A percentile compares a stretch with the other conserved stretches of the same genome.
These are phyloP conservation scores for Mortierella sp. DNA, from an alignment of 371 early-diverging fungal genomes.

Conservation along the genomic window DNA sequence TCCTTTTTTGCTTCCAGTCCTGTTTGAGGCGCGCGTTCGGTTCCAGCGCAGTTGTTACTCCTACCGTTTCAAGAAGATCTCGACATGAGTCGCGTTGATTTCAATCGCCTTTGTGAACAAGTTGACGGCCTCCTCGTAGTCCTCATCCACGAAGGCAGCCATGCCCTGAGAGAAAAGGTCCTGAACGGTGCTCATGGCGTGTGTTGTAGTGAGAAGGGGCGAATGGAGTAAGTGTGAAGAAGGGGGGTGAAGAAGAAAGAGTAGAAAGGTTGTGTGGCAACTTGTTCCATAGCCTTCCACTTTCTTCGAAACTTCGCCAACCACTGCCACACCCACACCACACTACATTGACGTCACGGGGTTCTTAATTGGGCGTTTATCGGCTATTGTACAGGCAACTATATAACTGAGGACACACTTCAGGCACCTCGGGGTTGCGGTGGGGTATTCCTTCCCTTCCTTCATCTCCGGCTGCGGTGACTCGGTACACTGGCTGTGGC, in stretches of 20 bases:
- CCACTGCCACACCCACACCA: too few species aligned
- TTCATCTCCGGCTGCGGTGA: conserved; percentile 27
- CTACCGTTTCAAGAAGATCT: conserved; percentile 71
- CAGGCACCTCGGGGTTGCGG: too few species aligned
- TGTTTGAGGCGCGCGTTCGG: too few species aligned
- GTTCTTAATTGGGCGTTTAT: too few species aligned
- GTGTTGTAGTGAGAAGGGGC: background rate
- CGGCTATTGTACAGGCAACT: too few species aligned
- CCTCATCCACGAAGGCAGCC: conserved; percentile 69
- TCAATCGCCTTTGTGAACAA: conserved; percentile 65
- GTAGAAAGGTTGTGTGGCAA: too few species aligned
- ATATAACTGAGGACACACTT: too few species aligned
- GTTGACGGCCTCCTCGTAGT: conserved; percentile 63
- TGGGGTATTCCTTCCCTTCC: background rate
- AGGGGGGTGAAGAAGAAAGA: background rate
- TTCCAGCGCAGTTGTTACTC: background rate
- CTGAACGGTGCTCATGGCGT: conserved; percentile 46
- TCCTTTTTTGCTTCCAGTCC: too few species aligned
- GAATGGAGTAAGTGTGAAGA: background rate
- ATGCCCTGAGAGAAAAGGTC: conserved; percentile 63
- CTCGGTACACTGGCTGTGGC: conserved; percentile 14
- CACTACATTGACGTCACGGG: too few species aligned
- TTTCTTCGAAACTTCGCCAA: too few species aligned
- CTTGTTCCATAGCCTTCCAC: too few species aligned
- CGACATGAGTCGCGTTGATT: conserved; percentile 61